Percentiles rank a stretch among this genome's conserved stretches.
These are phyloP conservation scores for Cryptosporidium sp. DNA, from an alignment of 169 alveolate species.

Conservation along the genomic window DNA sequence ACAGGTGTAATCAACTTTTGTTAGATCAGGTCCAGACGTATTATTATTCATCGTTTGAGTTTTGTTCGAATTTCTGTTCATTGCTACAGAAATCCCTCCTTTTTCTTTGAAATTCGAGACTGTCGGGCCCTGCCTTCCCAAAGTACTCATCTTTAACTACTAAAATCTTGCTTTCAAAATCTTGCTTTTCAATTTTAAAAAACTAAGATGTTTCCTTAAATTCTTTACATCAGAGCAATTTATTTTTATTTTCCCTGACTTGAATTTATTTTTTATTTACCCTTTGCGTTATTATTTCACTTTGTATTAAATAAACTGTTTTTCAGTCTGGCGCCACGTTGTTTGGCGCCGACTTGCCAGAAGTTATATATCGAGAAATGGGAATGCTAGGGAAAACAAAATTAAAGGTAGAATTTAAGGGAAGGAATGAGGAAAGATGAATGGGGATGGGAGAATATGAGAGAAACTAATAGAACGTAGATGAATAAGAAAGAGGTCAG, in stretches of 20 bases:
- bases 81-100: neutral
- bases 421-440: neutral
- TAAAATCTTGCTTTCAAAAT: neutral
- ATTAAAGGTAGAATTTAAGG: neutral
- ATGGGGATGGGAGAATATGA: neutral
- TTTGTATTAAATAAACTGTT: neutral
- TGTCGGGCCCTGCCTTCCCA: conserved; percentile 1
- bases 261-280: neutral
- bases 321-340: neutral
- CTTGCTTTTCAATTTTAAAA: neutral
- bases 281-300: neutral
- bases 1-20: conserved; percentile 82
- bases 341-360: neutral
- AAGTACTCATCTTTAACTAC: neutral
- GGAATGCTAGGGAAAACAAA: neutral
- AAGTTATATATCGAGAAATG: neutral
- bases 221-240: conserved; percentile 7
- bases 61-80: neutral
- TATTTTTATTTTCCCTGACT: neutral
- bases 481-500: neutral
- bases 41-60: neutral
- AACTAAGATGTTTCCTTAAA: neutral
- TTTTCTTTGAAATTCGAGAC: conserved; percentile 14
- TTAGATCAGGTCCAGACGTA: neutral
- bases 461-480: neutral